Evolutionary conservation across 2,329 filamentous ascomycete species (phyloP).

Genomic region (Penicillium sp.): DNA sequence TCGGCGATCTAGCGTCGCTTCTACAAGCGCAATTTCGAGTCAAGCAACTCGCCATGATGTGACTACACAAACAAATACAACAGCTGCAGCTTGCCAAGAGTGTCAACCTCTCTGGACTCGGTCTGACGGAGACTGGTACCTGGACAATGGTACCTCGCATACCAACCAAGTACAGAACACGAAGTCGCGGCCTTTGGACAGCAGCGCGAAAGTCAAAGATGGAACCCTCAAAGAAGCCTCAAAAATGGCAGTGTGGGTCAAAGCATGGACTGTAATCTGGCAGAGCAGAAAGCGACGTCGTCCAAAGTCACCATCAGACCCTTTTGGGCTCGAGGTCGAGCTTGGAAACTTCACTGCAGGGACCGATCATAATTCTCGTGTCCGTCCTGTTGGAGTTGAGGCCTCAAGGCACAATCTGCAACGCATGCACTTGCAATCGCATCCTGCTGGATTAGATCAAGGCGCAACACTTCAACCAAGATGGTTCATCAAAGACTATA

Average conservation of each 20-base stretch:
- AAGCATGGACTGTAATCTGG: neutral
- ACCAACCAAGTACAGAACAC: neutral
- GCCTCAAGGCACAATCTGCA: neutral
- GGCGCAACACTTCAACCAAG: neutral
- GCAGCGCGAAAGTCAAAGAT: neutral
- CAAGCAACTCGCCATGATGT: neutral
- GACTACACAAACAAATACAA: neutral
- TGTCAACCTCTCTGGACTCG: conserved; percentile 4
- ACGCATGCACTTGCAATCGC: neutral
- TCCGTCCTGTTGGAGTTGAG: neutral
- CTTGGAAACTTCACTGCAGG: neutral
- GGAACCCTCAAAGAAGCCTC: neutral
- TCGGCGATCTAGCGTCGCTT: neutral
- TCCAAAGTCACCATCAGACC: neutral
- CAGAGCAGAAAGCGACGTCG: neutral
- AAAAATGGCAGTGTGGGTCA: neutral
- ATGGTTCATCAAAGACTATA: conserved; percentile 6
- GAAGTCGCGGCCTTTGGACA: neutral
- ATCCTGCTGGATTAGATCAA: neutral
- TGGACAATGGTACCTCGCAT: neutral
- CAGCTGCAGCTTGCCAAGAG: neutral
- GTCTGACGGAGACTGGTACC: conserved; percentile 3
- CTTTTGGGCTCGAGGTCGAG: neutral
- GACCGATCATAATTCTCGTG: neutral
- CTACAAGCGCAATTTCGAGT: neutral